These are phyloP conservation scores for Fragilaria crotonensis DNA, from an alignment of 108 stramenopile species.

Conservation along the genomic window DNA sequence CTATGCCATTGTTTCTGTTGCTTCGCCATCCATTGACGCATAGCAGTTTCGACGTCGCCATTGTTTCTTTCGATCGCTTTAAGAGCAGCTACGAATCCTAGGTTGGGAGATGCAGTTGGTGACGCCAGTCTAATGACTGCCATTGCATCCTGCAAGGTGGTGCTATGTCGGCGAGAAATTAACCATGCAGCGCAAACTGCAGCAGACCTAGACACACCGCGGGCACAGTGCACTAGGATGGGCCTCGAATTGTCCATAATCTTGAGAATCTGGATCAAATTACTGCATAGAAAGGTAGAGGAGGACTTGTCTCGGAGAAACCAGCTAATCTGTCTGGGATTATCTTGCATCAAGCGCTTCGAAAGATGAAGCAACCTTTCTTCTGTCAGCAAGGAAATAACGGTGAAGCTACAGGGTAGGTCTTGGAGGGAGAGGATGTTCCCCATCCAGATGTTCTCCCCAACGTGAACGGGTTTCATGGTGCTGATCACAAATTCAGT, in stretches of 20 bases:
- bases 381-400: slow-evolving; percentile 1
- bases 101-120: slow-evolving; percentile 23
- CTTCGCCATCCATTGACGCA: too few species aligned
- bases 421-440: background rate
- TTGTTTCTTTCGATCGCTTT: slow-evolving; percentile 19
- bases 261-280: slow-evolving; percentile 9
- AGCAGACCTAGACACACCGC: slow-evolving; percentile 29
- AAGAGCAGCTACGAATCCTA: slow-evolving; percentile 31
- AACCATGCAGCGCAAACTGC: slow-evolving; percentile 37
- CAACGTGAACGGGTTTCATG: background rate
- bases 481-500: too few species aligned
- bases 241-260: slow-evolving; percentile 14
- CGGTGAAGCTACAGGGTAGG: background rate
- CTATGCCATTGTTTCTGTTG: too few species aligned
- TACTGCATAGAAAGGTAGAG: slow-evolving; percentile 14
- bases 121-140: slow-evolving; percentile 18
- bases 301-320: slow-evolving; percentile 13
- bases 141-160: slow-evolving; percentile 21
- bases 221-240: slow-evolving; percentile 37
- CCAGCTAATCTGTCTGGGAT: slow-evolving; percentile 22
- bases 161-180: slow-evolving; percentile 7
- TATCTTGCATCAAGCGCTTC: background rate
- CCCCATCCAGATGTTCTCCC: background rate
- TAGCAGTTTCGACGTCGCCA: background rate
- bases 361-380: background rate